Conservation (phyloP, 164 flowering plant species). For the Vitis amurensis region DNA sequence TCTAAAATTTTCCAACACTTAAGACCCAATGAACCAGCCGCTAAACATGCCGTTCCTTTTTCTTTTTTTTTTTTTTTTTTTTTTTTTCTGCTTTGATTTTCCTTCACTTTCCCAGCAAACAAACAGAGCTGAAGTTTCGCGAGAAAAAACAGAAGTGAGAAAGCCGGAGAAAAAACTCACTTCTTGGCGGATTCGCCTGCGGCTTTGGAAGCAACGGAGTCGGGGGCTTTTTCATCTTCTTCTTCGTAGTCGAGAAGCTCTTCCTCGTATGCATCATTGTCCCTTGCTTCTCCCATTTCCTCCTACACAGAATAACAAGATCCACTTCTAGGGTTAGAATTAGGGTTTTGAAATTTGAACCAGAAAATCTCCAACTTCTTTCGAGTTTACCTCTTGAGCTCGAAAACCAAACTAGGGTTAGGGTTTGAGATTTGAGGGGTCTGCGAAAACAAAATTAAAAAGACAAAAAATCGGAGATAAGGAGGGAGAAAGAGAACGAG, state of each 20-base stretch:
- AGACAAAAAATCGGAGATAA: too few relatives aligned
- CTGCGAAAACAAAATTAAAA: too few relatives aligned
- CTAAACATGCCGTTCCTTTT: too few relatives aligned
- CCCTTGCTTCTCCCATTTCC: slow-evolving; percentile 68
- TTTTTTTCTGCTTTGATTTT: too few relatives aligned
- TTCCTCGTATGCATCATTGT: slow-evolving; percentile 76
- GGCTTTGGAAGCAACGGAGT: slow-evolving; percentile 48
- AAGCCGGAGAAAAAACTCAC: slow-evolving; percentile 36
- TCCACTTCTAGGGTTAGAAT: not conserved
- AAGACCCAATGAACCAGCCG: too few relatives aligned
- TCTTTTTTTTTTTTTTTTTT: too few relatives aligned
- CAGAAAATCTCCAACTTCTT: not conserved
- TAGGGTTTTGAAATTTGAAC: not conserved
- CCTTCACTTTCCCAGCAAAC: too few relatives aligned
- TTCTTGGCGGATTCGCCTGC: slow-evolving; percentile 75
- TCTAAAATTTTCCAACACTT: too few relatives aligned
- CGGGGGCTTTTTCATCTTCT: slow-evolving; percentile 75
- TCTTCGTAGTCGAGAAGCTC: slow-evolving; percentile 93
- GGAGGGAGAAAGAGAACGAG: too few relatives aligned
- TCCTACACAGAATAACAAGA: not conserved
- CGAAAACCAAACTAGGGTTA: too few relatives aligned
- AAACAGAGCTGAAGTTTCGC: not conserved
- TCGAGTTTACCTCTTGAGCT: too few relatives aligned
- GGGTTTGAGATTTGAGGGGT: too few relatives aligned
- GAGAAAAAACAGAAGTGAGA: not conserved